Conservation (phyloP, 495 filamentous ascomycete genomes). For the Copromyces sp. region DNA sequence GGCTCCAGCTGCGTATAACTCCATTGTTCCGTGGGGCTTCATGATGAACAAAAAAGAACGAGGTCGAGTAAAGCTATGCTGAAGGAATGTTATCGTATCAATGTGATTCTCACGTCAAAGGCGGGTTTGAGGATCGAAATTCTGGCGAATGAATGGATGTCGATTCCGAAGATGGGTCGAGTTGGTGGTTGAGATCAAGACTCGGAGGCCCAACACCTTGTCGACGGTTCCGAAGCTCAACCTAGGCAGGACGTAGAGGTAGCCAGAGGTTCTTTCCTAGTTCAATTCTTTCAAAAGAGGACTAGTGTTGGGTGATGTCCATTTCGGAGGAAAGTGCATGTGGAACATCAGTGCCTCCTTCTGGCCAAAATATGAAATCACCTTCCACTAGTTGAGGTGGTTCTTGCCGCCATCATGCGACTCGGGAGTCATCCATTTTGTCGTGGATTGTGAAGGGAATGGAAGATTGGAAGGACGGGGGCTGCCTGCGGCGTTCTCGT, state of each 20-base stretch:
- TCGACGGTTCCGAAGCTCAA: background rate
- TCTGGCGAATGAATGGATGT: background rate
- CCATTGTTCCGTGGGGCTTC: constrained; percentile 18
- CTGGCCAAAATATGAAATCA: background rate
- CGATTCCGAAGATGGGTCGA: background rate
- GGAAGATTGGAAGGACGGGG: background rate
- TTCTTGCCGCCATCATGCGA: background rate
- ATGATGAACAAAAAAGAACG: background rate
- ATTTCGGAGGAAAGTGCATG: background rate
- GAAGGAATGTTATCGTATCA: background rate
- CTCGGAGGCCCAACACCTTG: background rate
- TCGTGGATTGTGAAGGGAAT: background rate
- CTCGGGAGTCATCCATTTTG: background rate
- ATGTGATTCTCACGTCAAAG: background rate
- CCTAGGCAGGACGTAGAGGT: background rate
- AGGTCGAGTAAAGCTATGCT: background rate
- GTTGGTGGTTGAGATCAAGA: background rate
- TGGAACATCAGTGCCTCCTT: background rate
- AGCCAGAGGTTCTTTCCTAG: background rate
- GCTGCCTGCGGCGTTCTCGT: background rate
- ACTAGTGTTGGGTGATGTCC: background rate
- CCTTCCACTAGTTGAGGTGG: background rate
- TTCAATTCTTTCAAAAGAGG: background rate
- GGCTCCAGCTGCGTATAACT: constrained; percentile 40
- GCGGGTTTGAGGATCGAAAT: background rate